Percentiles rank a stretch among this genome's conserved stretches.
Conservation (phyloP, 2,329 filamentous ascomycete species). For the Fusarium protoensiforme region DNA sequence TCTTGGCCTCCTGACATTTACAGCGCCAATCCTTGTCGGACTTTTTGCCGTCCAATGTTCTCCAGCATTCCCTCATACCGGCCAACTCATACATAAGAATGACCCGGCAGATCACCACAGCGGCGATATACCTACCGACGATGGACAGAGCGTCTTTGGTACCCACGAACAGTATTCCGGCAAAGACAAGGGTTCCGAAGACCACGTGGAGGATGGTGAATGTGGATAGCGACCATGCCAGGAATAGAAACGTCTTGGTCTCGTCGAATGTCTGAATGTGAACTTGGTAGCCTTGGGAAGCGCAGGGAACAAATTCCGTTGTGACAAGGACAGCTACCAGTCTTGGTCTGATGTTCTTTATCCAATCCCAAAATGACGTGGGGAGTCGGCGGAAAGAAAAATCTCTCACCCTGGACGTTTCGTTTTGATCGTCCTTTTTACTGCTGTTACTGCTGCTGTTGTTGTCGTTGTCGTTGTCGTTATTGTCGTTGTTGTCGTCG, state of each 20-base stretch:
- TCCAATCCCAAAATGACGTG: no score
- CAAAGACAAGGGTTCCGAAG: background rate
- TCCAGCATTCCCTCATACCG: background rate
- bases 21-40: no score
- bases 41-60: background rate
- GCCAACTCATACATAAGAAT: background rate
- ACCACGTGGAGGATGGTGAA: background rate
- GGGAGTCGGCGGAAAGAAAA: no score
- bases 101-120: background rate
- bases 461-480: no score
- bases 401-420: no score
- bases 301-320: background rate
- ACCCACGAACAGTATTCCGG: background rate
- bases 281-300: background rate
- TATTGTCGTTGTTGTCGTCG: no score
- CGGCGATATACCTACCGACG: background rate
- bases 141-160: background rate
- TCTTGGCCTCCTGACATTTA: no score
- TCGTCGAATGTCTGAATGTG: background rate
- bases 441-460: no score
- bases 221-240: background rate
- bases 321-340: background rate
- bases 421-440: no score
- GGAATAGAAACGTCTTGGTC: background rate
- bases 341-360: background rate